These are phyloP conservation scores for Sphaceloma murrayae DNA, from an alignment of 2,329 filamentous ascomycete species.

Conservation along the genomic window DNA sequence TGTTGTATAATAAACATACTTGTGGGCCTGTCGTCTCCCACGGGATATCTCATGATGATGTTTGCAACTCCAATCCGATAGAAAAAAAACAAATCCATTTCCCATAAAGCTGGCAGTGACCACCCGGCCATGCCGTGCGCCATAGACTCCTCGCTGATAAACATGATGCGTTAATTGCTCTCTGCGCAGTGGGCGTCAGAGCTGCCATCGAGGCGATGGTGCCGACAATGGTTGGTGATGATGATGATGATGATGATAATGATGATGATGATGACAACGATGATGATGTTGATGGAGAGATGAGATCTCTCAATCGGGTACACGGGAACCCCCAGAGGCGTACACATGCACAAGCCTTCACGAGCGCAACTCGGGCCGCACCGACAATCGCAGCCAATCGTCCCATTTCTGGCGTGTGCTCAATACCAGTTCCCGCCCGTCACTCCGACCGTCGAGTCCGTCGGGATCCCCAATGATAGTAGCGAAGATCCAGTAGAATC, in stretches of 20 bases:
- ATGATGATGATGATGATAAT: too few species aligned
- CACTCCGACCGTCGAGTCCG: constrained; percentile 47
- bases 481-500: constrained; percentile 53
- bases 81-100: not conserved
- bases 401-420: constrained; percentile 53
- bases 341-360: too few species aligned
- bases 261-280: not conserved
- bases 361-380: constrained; percentile 20
- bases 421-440: constrained; percentile 51
- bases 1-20: not conserved
- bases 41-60: constrained; percentile 12
- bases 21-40: constrained; percentile 12
- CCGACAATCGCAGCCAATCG: constrained; percentile 37
- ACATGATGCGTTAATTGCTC: constrained; percentile 9
- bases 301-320: too few species aligned
- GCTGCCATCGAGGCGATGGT: too few species aligned
- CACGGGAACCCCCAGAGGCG: too few species aligned
- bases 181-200: too few species aligned
- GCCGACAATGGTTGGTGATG: too few species aligned
- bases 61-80: constrained; percentile 9
- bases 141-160: constrained; percentile 12
- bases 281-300: too few species aligned
- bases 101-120: not conserved
- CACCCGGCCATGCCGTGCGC: not conserved
- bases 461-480: constrained; percentile 54